These are phyloP conservation scores for Uronychia binucleata DNA, from an alignment of 73 alveolate genomes.

Conservation along the genomic window DNA sequence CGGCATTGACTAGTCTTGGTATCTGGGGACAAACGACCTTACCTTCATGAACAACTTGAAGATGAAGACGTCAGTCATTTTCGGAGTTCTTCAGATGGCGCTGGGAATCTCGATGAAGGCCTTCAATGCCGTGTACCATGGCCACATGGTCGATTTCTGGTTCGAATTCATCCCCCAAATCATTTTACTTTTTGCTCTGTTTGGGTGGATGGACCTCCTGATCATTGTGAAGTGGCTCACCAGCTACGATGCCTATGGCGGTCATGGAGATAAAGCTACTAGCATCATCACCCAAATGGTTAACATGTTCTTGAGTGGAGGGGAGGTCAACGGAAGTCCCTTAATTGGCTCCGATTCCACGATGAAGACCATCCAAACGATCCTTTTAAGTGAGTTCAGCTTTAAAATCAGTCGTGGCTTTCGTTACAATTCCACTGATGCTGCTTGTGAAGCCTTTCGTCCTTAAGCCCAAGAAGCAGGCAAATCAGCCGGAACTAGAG, in stretches of 20 bases:
- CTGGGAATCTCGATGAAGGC: constrained; percentile 89
- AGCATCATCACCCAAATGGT: constrained; percentile 53
- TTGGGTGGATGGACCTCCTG: constrained; percentile 93
- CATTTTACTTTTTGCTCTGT: constrained; percentile 66
- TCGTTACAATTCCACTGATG: constrained; percentile 78
- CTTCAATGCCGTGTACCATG: constrained; percentile 65
- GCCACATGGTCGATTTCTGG: constrained; percentile 63
- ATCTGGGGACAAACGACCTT: constrained; percentile 62
- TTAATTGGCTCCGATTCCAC: not conserved
- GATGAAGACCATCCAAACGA: not conserved
- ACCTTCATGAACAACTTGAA: constrained; percentile 76
- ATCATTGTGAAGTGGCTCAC: constrained; percentile 84
- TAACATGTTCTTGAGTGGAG: constrained; percentile 47
- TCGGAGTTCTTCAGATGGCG: constrained; percentile 86
- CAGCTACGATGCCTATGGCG: not conserved
- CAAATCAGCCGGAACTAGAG: not conserved
- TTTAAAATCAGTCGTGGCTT: not conserved
- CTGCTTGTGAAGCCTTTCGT: constrained; percentile 83
- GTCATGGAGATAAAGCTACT: constrained; percentile 38
- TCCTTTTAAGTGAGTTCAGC: not conserved
- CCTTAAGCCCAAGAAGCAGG: constrained; percentile 4
- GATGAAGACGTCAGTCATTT: constrained; percentile 91
- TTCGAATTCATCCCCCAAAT: constrained; percentile 86
- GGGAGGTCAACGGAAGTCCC: constrained; percentile 42
- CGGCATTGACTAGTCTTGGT: constrained; percentile 93